A percentile compares a stretch with the other conserved stretches of the same genome.
These are phyloP conservation scores for Pseudogymnoascus sp. DNA, from an alignment of 2,329 filamentous ascomycete species.

Conservation along the genomic window DNA sequence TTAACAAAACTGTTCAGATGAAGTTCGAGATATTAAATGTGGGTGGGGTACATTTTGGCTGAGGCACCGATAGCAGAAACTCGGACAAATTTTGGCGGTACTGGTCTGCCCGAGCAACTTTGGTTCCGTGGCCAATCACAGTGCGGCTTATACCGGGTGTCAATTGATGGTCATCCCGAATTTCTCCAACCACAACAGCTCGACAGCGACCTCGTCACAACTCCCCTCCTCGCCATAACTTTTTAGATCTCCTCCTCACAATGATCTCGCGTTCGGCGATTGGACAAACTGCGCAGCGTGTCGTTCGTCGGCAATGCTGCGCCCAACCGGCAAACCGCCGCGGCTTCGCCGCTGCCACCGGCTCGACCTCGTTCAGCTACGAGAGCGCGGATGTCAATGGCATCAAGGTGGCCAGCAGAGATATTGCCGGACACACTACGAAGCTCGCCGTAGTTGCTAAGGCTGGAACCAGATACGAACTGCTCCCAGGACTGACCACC, in stretches of 20 bases:
- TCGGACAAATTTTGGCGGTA: constrained; percentile 9
- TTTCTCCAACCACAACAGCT: constrained; percentile 14
- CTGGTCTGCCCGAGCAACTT: not conserved
- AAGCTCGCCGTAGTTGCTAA: constrained; percentile 88
- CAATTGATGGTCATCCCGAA: constrained; percentile 10
- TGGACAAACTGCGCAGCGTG: constrained; percentile 56
- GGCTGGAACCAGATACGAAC: constrained; percentile 89
- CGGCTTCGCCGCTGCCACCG: constrained; percentile 53
- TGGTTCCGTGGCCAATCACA: constrained; percentile 6
- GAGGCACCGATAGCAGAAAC: constrained; percentile 8
- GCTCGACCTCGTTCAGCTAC: constrained; percentile 75
- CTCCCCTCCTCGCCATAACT: constrained; percentile 12
- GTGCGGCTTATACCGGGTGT: constrained; percentile 9
- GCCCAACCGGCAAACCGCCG: constrained; percentile 48
- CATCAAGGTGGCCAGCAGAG: constrained; percentile 87
- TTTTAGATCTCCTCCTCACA: constrained; percentile 38
- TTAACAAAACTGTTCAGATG: constrained; percentile 6
- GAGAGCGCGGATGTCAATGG: constrained; percentile 79
- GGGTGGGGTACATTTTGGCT: constrained; percentile 7
- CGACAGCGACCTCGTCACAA: constrained; percentile 17
- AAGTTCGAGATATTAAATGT: constrained; percentile 4
- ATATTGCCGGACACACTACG: constrained; percentile 79
- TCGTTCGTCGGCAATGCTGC: constrained; percentile 52
- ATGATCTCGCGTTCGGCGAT: constrained; percentile 64
- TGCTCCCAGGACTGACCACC: constrained; percentile 79